Conservation (phyloP, 371 early-diverging fungal genomes). For the Syncephalastrum contaminatum region DNA sequence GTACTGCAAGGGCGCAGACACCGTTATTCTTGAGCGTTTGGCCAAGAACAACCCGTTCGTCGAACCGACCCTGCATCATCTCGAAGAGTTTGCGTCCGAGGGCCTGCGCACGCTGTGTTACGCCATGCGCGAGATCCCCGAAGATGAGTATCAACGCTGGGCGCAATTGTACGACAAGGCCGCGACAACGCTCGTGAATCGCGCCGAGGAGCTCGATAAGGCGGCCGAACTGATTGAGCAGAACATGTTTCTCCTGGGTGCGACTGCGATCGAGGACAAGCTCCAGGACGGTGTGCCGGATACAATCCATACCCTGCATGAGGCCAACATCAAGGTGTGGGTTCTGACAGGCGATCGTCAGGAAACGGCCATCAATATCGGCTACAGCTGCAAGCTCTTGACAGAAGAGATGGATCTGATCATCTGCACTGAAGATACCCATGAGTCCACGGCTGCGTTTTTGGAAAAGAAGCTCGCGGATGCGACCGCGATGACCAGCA, state of each 20-base stretch:
- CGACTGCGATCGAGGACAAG: conserved; percentile 99
- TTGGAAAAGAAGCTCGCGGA: conserved; percentile 74
- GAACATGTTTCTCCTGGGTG: conserved; percentile 89
- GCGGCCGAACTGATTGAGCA: conserved; percentile 96
- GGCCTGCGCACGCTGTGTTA: conserved; percentile 94
- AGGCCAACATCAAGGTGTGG: conserved; percentile 97
- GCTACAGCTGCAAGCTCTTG: conserved; percentile 85
- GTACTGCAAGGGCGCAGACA: conserved; percentile 99
- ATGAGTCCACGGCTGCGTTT: conserved; percentile 77
- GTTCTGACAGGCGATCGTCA: conserved; percentile 94
- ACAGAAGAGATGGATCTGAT: conserved; percentile 85
- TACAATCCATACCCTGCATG: conserved; percentile 93
- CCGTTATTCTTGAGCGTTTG: conserved; percentile 94
- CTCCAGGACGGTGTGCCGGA: conserved; percentile 98
- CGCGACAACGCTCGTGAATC: conserved; percentile 85
- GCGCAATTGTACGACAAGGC: conserved; percentile 82
- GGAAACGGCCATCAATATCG: conserved; percentile 94
- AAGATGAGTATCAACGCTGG: conserved; percentile 89
- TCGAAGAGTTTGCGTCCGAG: conserved; percentile 88
- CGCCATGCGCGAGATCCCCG: conserved; percentile 88
- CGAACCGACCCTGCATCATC: conserved; percentile 70
- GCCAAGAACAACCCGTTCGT: conserved; percentile 76
- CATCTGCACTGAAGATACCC: conserved; percentile 79
- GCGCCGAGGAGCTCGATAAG: conserved; percentile 83
- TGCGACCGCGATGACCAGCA: too few species aligned